Conservation (phyloP, 192 early-diverging fungal species). For the Nowakowskiella sp. region DNA sequence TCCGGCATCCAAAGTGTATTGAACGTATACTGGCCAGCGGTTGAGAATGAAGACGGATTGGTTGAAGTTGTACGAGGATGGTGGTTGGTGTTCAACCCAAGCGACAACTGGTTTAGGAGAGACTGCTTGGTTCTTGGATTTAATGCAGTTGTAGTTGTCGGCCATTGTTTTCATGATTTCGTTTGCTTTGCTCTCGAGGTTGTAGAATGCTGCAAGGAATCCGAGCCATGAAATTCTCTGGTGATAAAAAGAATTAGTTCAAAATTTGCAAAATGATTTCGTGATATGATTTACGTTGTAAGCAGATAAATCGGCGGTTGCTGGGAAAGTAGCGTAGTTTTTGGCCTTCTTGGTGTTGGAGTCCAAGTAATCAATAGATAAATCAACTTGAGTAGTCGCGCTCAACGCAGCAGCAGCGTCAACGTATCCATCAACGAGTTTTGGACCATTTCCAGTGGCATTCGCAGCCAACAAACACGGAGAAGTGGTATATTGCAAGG, state of each 20-base stretch:
- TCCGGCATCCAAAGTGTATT: background rate
- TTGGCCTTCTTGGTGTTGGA: slow-evolving; percentile 10
- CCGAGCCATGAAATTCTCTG: slow-evolving; percentile 52
- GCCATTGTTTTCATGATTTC: slow-evolving; percentile 33
- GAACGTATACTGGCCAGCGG: background rate
- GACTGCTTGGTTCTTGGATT: slow-evolving; percentile 5
- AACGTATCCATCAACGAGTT: slow-evolving; percentile 4
- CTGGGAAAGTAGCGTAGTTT: slow-evolving; percentile 23
- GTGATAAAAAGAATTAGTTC: background rate
- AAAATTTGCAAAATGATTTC: background rate
- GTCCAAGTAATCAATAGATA: background rate
- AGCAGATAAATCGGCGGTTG: slow-evolving; percentile 8
- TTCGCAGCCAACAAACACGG: slow-evolving; percentile 24
- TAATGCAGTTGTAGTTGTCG: slow-evolving; percentile 53
- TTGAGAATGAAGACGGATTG: background rate
- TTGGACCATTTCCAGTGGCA: slow-evolving; percentile 2
- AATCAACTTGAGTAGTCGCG: slow-evolving; percentile 16
- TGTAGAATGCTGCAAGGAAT: slow-evolving; percentile 60
- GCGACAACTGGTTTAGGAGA: background rate
- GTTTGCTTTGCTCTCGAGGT: slow-evolving; percentile 46
- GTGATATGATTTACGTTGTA: slow-evolving; percentile 2
- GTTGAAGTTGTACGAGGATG: background rate
- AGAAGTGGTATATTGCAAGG: slow-evolving; percentile 20
- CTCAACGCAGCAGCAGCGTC: background rate
- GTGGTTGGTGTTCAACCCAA: background rate